phyloP scores from a whole-genome alignment of 495 filamentous ascomycete genomes.

The Penicillium canariense region DNA sequence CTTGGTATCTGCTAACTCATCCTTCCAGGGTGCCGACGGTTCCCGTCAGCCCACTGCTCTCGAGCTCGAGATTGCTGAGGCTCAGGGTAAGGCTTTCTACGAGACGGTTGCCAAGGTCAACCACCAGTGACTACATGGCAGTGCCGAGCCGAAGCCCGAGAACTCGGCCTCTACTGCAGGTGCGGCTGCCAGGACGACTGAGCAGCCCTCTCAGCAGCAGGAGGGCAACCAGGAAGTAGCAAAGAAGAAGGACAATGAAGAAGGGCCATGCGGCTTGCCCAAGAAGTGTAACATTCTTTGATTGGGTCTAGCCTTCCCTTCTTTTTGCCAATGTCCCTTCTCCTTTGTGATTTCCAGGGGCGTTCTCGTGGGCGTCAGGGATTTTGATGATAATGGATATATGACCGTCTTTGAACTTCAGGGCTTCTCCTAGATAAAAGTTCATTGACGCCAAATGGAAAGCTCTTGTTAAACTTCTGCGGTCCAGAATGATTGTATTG shows the following conservation, averaged over 20 bases:
- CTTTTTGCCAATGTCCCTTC: constrained; percentile 12
- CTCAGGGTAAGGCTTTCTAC: constrained; percentile 87
- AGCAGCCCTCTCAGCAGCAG: constrained; percentile 26
- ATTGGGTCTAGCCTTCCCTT: constrained; percentile 12
- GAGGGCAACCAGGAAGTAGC: constrained; percentile 28
- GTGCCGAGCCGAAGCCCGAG: constrained; percentile 37
- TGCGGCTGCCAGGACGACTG: constrained; percentile 20
- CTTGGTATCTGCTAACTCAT: constrained; percentile 1
- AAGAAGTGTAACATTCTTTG: constrained; percentile 59
- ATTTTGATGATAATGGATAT: constrained; percentile 16
- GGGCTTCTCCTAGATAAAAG: constrained; percentile 1
- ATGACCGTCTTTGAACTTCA: background rate
- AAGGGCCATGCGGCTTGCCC: constrained; percentile 70
- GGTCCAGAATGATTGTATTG: background rate
- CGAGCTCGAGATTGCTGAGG: constrained; percentile 75
- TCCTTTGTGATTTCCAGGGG: constrained; percentile 10
- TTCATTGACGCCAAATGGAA: background rate
- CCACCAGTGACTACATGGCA: constrained; percentile 80
- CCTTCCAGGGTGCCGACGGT: constrained; percentile 59
- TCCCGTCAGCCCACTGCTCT: constrained; percentile 70
- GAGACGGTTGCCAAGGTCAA: constrained; percentile 67
- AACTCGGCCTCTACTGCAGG: constrained; percentile 25
- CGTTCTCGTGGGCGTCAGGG: constrained; percentile 21
- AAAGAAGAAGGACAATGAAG: constrained; percentile 40
- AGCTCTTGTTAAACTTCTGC: background rate